phyloP scores from a whole-genome alignment of 441 rosid genomes.

The Eutrema salsugineum region DNA sequence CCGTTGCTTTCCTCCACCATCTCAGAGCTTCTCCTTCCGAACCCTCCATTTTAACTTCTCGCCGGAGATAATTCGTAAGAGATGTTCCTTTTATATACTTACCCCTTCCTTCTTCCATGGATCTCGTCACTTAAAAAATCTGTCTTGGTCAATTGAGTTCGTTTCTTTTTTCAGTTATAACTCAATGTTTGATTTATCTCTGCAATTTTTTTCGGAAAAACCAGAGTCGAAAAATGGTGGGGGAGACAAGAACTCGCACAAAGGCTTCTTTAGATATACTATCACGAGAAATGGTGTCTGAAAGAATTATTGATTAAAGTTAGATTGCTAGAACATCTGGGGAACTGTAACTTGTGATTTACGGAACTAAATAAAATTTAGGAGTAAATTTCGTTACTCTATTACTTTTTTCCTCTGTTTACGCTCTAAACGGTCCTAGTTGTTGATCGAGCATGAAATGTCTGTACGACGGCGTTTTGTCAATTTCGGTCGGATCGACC shows the following conservation, averaged over 20 bases:
- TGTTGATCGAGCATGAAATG: too few species aligned
- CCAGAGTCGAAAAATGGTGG: neutral
- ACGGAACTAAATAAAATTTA: neutral
- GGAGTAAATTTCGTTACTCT: neutral
- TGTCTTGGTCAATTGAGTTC: neutral
- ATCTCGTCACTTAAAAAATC: neutral
- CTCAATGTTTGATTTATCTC: neutral
- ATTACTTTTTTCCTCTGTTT: too few species aligned
- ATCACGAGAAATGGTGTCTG: neutral
- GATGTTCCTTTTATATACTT: neutral
- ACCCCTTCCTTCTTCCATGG: neutral
- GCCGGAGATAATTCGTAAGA: neutral
- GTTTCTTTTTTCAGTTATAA: neutral
- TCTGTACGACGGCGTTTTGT: too few species aligned
- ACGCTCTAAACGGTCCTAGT: too few species aligned
- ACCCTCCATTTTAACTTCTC: neutral
- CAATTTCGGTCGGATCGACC: too few species aligned
- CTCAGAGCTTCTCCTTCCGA: constrained; percentile 33
- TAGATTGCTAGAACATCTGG: too few species aligned
- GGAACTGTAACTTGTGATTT: neutral
- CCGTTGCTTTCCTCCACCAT: constrained; percentile 58
- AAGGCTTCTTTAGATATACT: neutral
- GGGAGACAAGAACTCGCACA: neutral
- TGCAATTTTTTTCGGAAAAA: neutral
- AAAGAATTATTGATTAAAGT: neutral